phyloP scores from a whole-genome alignment of 768 basidiomycete genomes.

The Heimioporus sp. region DNA sequence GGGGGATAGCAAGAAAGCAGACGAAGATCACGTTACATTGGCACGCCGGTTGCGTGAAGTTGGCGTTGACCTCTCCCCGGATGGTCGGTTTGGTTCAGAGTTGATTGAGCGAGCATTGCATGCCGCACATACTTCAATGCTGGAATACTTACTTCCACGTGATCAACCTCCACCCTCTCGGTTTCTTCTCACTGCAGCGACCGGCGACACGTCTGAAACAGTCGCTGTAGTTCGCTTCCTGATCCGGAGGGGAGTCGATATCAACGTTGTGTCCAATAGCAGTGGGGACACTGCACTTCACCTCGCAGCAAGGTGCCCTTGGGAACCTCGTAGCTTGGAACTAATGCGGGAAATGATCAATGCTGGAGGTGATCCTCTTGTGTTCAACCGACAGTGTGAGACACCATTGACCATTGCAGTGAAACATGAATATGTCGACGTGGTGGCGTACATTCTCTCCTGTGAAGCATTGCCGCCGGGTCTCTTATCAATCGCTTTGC shows the following conservation, averaged over 20 bases:
- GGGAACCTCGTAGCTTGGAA: conserved; percentile 1
- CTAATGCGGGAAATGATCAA: neutral
- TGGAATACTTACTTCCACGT: neutral
- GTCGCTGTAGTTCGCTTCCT: conserved; percentile 1
- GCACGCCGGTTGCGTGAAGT: neutral
- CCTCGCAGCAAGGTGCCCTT: neutral
- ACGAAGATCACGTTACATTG: neutral
- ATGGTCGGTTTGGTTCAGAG: neutral
- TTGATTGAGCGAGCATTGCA: neutral
- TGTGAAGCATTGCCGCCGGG: too few species aligned
- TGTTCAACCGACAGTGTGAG: neutral
- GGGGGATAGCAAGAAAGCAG: neutral
- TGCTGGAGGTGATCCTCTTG: neutral
- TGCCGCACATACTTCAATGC: neutral
- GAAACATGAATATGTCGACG: neutral
- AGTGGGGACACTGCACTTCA: neutral
- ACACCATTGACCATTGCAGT: neutral
- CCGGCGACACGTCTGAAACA: neutral
- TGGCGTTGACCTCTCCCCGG: neutral
- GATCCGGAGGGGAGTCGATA: conserved; percentile 1
- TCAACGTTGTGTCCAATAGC: neutral
- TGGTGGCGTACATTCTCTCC: neutral
- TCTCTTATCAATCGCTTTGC: too few species aligned
- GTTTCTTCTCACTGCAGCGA: neutral
- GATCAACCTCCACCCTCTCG: neutral